Conservation (phyloP, 2,329 filamentous ascomycete genomes). For the Macrophomina phaseolina region DNA sequence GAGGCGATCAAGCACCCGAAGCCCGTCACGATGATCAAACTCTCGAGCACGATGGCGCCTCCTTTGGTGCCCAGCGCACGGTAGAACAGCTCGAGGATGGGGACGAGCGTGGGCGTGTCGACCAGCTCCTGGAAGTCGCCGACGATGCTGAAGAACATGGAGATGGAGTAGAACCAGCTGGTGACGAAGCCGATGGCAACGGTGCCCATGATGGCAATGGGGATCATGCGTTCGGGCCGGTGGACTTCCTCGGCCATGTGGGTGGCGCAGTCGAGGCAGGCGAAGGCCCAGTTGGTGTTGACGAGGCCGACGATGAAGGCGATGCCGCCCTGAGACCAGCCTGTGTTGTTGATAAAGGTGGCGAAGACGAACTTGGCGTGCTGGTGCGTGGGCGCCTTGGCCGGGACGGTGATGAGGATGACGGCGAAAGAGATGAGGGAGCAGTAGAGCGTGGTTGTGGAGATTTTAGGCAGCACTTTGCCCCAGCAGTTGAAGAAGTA, state of each 20-base stretch:
- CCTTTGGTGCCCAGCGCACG: conserved; percentile 49
- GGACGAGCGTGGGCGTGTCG: conserved; percentile 51
- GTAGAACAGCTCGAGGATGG: conserved; percentile 56
- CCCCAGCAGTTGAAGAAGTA: conserved; percentile 56
- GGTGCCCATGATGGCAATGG: conserved; percentile 57
- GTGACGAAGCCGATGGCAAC: conserved; percentile 58
- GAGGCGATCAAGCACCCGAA: conserved; percentile 54
- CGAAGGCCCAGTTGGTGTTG: conserved; percentile 58
- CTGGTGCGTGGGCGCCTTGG: conserved; percentile 51
- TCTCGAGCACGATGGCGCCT: conserved; percentile 55
- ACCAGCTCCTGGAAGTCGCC: conserved; percentile 50
- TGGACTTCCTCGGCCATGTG: conserved; percentile 59
- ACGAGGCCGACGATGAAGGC: conserved; percentile 60
- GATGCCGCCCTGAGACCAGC: conserved; percentile 54
- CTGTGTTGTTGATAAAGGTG: conserved; percentile 59
- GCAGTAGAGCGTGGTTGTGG: conserved; percentile 52
- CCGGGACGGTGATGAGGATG: conserved; percentile 56
- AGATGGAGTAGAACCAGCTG: conserved; percentile 54
- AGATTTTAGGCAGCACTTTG: conserved; percentile 46
- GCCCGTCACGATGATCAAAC: conserved; percentile 54
- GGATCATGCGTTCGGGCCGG: conserved; percentile 54
- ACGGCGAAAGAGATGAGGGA: conserved; percentile 56
- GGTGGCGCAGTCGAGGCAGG: conserved; percentile 57
- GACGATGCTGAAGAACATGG: conserved; percentile 58
- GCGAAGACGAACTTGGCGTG: conserved; percentile 58